phyloP scores from a whole-genome alignment of 2,329 filamentous ascomycete genomes.

The Alternaria novae-zelandiae region DNA sequence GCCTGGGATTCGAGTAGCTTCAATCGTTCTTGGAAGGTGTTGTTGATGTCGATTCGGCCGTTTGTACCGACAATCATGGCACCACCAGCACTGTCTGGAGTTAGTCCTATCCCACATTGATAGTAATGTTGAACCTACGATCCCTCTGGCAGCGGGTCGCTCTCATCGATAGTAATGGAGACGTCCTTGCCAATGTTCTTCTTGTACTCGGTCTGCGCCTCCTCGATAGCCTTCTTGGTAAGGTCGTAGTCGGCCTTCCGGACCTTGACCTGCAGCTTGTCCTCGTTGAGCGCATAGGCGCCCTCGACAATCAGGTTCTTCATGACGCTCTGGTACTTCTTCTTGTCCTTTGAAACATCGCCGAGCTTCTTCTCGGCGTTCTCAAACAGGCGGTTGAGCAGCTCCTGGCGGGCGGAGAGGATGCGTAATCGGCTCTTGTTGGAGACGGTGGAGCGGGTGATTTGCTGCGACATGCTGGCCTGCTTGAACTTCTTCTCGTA shows the following conservation, averaged over 20 bases:
- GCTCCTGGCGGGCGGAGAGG: conserved; percentile 83
- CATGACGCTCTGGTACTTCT: conserved; percentile 76
- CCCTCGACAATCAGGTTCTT: conserved; percentile 88
- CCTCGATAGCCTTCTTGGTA: conserved; percentile 78
- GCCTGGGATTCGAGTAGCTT: conserved; percentile 83
- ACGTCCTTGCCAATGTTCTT: conserved; percentile 74
- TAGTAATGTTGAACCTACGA: too few relatives aligned
- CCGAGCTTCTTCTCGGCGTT: conserved; percentile 74
- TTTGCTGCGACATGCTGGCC: conserved; percentile 97
- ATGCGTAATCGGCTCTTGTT: conserved; percentile 96
- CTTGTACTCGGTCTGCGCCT: conserved; percentile 84
- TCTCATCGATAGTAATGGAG: conserved; percentile 75
- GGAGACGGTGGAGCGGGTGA: conserved; percentile 91
- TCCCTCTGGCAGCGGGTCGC: conserved; percentile 78
- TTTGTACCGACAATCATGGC: conserved; percentile 78
- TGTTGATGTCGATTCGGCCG: conserved; percentile 98
- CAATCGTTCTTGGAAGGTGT: conserved; percentile 93
- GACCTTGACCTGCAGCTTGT: conserved; percentile 74
- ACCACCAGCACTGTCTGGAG: conserved; percentile 74
- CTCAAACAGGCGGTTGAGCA: conserved; percentile 91
- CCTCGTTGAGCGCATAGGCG: conserved; percentile 85
- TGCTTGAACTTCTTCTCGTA: conserved; percentile 99
- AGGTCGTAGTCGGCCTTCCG: conserved; percentile 79
- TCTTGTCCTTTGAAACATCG: conserved; percentile 70
- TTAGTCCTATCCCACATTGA: too few relatives aligned